phyloP scores from a whole-genome alignment of 148 eudicot genomes.

The Dianthus caryophyllus region DNA sequence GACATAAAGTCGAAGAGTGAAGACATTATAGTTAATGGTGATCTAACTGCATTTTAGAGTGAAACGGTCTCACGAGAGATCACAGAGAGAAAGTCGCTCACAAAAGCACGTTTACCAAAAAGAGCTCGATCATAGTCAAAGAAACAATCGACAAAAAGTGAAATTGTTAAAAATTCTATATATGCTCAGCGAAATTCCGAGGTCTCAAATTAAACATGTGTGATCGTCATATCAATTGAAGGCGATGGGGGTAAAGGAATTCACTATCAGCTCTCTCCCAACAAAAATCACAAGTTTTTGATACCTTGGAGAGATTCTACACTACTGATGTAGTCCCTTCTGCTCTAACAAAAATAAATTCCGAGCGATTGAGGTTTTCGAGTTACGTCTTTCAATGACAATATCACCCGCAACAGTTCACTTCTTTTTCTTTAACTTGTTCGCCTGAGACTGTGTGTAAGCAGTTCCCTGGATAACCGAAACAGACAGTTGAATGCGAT shows the following conservation, averaged over 20 bases:
- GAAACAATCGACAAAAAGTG: neutral
- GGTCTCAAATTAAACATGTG: neutral
- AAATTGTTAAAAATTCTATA: neutral
- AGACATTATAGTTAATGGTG: too few species aligned
- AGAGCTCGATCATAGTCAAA: neutral
- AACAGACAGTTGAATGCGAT: neutral
- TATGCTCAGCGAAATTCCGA: neutral
- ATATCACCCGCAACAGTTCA: slow-evolving; percentile 24
- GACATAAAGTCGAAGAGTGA: too few species aligned
- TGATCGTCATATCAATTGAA: slow-evolving; percentile 6
- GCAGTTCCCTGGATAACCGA: slow-evolving; percentile 70
- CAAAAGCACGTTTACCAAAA: too few species aligned
- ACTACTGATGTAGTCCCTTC: slow-evolving; percentile 34
- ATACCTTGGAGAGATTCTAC: slow-evolving; percentile 33
- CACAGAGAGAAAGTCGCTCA: too few species aligned
- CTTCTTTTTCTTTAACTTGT: slow-evolving; percentile 85
- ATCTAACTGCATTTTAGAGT: too few species aligned
- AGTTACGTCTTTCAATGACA: slow-evolving; percentile 32
- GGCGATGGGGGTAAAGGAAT: slow-evolving; percentile 13
- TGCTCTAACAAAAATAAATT: slow-evolving; percentile 33
- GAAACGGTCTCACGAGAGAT: too few species aligned
- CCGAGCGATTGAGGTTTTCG: slow-evolving; percentile 19
- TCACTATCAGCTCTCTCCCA: slow-evolving; percentile 19
- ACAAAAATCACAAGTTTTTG: slow-evolving; percentile 14
- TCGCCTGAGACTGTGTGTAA: slow-evolving; percentile 59